These are phyloP conservation scores for Botrytis pseudocinerea DNA, from an alignment of 2,329 filamentous ascomycete species.

Conservation along the genomic window DNA sequence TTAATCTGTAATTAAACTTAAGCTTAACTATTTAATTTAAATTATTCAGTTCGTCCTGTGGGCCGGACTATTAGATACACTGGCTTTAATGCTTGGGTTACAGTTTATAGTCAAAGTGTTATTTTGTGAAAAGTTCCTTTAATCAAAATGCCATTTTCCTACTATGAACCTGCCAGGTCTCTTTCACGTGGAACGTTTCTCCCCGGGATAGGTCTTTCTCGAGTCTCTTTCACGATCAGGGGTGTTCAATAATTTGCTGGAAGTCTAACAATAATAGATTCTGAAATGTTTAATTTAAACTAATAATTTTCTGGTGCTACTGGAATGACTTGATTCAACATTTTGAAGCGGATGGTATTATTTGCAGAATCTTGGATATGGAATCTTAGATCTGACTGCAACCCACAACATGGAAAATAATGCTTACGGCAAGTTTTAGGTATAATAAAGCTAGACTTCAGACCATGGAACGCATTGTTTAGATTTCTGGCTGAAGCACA, in stretches of 20 bases:
- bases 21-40: no score
- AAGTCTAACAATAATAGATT: background rate
- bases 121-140: background rate
- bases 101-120: background rate
- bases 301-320: background rate
- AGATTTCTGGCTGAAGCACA: background rate
- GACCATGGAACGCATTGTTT: background rate
- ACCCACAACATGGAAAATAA: background rate
- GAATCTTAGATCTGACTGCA: background rate
- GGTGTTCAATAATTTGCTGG: background rate
- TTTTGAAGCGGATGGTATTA: background rate
- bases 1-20: no score
- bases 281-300: background rate
- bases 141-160: background rate
- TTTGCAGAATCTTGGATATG: background rate
- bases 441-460: background rate
- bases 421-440: background rate
- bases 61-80: no score
- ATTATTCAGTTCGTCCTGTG: no score
- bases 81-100: no score
- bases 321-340: background rate
- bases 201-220: background rate
- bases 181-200: background rate
- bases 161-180: background rate
- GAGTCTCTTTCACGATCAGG: background rate